phyloP scores from a whole-genome alignment of 306 rosid species.

The Dalbergia cultrata region DNA sequence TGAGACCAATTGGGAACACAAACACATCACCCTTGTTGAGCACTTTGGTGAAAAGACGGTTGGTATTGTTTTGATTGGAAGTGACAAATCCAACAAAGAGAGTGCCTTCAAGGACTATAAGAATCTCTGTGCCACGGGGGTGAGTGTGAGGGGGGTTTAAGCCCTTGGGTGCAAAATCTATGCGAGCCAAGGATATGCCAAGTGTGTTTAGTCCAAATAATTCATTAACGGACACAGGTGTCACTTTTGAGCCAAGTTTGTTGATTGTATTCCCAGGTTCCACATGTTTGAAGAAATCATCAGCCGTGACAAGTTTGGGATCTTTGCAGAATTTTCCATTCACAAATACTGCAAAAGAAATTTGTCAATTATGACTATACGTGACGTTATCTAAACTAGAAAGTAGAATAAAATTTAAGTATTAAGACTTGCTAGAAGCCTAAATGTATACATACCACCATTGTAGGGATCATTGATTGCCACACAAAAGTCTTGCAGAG shows the following conservation, averaged over 20 bases:
- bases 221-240: neutral
- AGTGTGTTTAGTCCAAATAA: neutral
- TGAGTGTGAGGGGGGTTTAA: neutral
- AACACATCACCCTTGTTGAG: constrained; percentile 30
- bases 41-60: constrained; percentile 16
- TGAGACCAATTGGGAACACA: constrained; percentile 6
- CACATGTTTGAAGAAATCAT: neutral
- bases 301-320: neutral
- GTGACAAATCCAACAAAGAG: constrained; percentile 21
- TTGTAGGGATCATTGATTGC: neutral
- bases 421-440: neutral
- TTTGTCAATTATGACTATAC: too few species aligned
- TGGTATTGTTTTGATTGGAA: constrained; percentile 13
- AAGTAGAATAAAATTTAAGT: neutral
- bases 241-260: neutral
- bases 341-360: neutral
- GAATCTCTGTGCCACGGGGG: constrained; percentile 2
- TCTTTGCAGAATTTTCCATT: constrained; percentile 3
- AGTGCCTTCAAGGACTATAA: constrained; percentile 3
- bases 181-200: neutral
- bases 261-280: neutral
- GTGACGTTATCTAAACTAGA: too few species aligned
- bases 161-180: neutral
- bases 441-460: neutral
- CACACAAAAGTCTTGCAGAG: constrained; percentile 29